Conservation (phyloP, 441 rosid species). For the Capsella rubella region DNA sequence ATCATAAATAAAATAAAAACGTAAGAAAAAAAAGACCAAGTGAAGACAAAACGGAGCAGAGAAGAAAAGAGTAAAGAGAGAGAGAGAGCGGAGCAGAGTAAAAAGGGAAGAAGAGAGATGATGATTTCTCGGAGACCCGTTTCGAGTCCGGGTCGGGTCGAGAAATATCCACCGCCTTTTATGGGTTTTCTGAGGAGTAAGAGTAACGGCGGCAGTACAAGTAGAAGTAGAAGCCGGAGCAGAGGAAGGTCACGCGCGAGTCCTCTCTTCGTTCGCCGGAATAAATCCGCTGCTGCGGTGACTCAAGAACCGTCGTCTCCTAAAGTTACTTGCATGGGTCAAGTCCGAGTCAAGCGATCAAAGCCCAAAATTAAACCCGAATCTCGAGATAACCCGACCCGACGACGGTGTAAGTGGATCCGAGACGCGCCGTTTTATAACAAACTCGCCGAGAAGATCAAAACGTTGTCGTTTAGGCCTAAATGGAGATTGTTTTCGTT, state of each 20-base stretch:
- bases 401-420: slow-evolving; percentile 60
- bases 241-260: slow-evolving; percentile 84
- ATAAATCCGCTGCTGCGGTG: slow-evolving; percentile 52
- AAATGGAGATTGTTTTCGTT: slow-evolving; percentile 49
- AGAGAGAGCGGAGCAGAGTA: neutral
- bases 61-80: neutral
- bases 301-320: slow-evolving; percentile 94
- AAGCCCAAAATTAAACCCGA: slow-evolving; percentile 48
- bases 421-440: slow-evolving; percentile 49
- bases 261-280: slow-evolving; percentile 77
- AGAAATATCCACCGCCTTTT: slow-evolving; percentile 85
- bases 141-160: slow-evolving; percentile 92
- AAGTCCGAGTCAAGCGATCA: slow-evolving; percentile 75
- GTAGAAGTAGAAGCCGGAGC: slow-evolving; percentile 71
- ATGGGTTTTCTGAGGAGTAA: slow-evolving; percentile 70
- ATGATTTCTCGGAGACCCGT: slow-evolving; percentile 62
- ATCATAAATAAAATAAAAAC: slow-evolving; percentile 5
- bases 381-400: slow-evolving; percentile 39
- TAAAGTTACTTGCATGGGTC: slow-evolving; percentile 97
- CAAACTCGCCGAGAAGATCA: slow-evolving; percentile 33
- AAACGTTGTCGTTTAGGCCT: slow-evolving; percentile 50
- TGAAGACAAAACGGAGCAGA: slow-evolving; percentile 30
- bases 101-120: slow-evolving; percentile 48
- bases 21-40: neutral
- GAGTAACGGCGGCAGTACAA: slow-evolving; percentile 41